Conservation (phyloP, 441 rosid species). For the Adansonia gregorii region DNA sequence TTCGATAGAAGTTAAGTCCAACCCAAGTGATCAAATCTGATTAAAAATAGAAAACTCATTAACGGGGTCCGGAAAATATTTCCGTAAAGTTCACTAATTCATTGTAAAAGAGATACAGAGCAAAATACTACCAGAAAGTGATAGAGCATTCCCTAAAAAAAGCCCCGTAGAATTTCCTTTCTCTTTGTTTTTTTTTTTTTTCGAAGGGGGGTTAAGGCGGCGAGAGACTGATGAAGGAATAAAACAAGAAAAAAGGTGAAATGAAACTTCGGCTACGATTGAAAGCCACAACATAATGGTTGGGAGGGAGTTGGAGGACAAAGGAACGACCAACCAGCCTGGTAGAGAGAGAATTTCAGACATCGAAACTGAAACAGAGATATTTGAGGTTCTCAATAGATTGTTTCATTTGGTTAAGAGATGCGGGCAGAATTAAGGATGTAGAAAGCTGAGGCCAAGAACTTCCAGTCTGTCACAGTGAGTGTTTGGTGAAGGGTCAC, state of each 20-base stretch:
- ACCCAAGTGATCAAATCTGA: slow-evolving; percentile 30
- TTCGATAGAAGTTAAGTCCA: slow-evolving; percentile 3
- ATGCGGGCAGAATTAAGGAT: no score
- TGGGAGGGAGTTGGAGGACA: no score
- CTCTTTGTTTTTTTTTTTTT: not conserved
- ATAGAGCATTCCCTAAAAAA: not conserved
- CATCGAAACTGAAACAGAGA: no score
- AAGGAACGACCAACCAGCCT: no score
- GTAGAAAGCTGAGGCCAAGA: no score
- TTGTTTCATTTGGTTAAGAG: no score
- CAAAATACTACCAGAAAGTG: not conserved
- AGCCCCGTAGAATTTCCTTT: not conserved
- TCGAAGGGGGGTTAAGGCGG: not conserved
- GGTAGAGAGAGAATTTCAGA: no score
- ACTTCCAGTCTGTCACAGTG: no score
- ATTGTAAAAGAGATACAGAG: not conserved
- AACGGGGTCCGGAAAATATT: not conserved
- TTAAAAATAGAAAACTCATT: not conserved
- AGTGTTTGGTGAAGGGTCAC: no score
- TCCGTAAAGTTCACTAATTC: not conserved
- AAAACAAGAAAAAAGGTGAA: not conserved
- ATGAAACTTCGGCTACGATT: not conserved
- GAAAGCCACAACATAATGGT: no score
- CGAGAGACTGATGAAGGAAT: not conserved
- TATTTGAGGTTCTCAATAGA: no score